Evolutionary conservation across 1,139 yeast genomes (phyloP).

Genomic region (Debaryomycetaceae sp.): DNA sequence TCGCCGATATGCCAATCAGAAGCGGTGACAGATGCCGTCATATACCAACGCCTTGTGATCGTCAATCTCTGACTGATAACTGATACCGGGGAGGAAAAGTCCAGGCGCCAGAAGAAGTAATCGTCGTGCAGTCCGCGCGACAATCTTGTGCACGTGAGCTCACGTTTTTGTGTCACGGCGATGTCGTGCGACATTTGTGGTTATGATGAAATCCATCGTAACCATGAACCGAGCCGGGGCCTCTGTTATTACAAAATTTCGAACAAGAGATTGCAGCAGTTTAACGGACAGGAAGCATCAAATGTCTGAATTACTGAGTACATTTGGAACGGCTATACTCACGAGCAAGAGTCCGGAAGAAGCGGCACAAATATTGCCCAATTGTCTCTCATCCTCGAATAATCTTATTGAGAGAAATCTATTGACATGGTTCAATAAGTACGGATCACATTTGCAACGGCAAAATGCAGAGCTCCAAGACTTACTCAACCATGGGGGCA

Average conservation of each 20-base stretch:
- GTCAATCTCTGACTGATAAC: background rate
- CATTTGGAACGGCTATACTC: conserved; percentile 39
- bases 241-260: background rate
- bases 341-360: conserved; percentile 43
- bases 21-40: background rate
- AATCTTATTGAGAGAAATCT: conserved; percentile 29
- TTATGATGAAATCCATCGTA: background rate
- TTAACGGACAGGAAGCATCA: background rate
- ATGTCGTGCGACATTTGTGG: background rate
- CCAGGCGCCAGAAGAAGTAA: background rate
- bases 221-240: background rate
- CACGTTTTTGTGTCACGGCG: background rate
- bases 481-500: conserved; percentile 43
- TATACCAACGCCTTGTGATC: background rate
- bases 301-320: conserved; percentile 19
- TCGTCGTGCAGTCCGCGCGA: background rate
- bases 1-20: no score
- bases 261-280: no score
- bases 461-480: conserved; percentile 51
- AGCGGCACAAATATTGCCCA: conserved; percentile 40
- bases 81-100: background rate
- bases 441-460: conserved; percentile 45
- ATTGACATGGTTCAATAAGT: conserved; percentile 53
- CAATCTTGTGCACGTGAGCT: background rate
- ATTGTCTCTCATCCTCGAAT: conserved; percentile 25